Conservation (phyloP, 106 monocot species). For the Dendrobium chrysotoxum region DNA sequence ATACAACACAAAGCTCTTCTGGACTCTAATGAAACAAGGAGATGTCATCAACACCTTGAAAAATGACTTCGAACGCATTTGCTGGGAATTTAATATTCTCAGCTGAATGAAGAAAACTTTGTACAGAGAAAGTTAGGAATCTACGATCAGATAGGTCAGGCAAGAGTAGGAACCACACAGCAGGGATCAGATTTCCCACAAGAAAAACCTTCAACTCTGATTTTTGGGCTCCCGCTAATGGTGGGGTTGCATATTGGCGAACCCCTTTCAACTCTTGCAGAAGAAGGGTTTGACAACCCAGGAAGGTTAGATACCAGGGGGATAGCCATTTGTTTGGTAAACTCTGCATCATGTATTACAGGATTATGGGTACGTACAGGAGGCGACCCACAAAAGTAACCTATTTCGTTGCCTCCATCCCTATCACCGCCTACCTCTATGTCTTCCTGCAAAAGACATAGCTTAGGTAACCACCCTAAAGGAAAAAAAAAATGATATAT, state of each 20-base stretch:
- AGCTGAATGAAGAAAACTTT: neutral
- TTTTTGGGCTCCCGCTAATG: slow-evolving; percentile 11
- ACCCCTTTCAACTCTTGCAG: neutral
- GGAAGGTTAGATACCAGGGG: slow-evolving; percentile 9
- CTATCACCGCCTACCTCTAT: slow-evolving; percentile 20
- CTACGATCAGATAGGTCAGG: slow-evolving; percentile 5
- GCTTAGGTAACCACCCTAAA: neutral
- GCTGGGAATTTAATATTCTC: neutral
- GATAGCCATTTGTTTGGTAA: slow-evolving; percentile 31
- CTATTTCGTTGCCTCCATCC: slow-evolving; percentile 23
- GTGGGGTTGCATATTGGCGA: neutral
- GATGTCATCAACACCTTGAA: neutral
- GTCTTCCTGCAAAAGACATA: slow-evolving; percentile 48
- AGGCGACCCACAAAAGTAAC: slow-evolving; percentile 64
- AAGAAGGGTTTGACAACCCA: neutral
- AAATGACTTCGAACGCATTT: neutral
- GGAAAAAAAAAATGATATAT: neutral
- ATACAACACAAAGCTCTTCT: neutral
- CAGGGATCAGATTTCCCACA: slow-evolving; percentile 17
- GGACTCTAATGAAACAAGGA: neutral
- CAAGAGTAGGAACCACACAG: slow-evolving; percentile 7
- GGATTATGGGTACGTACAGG: slow-evolving; percentile 75
- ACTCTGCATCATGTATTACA: slow-evolving; percentile 49
- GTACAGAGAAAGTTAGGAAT: neutral
- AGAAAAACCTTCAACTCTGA: slow-evolving; percentile 20